Percentiles rank a stretch among this genome's conserved stretches.
phyloP scores from a whole-genome alignment of 202 grass and related monocot genomes.

The Setaria italica region DNA sequence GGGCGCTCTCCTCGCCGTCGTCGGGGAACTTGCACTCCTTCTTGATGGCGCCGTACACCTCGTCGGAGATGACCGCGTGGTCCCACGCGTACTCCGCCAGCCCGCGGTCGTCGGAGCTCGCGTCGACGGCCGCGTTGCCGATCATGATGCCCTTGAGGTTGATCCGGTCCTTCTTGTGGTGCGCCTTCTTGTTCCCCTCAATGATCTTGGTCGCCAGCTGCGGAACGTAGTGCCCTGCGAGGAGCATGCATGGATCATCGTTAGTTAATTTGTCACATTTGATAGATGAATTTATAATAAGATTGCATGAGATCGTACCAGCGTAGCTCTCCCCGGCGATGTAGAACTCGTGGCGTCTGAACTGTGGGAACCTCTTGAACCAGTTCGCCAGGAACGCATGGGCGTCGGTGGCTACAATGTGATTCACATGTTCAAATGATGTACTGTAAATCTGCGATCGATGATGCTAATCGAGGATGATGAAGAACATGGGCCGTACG shows the following conservation, averaged over 20 bases:
- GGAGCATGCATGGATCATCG: neutral
- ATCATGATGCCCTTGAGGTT: slow-evolving; percentile 66
- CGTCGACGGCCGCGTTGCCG: slow-evolving; percentile 56
- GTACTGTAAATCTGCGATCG: no score
- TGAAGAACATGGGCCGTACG: neutral
- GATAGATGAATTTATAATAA: neutral
- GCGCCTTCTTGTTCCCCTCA: slow-evolving; percentile 40
- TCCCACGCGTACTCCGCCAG: slow-evolving; percentile 66
- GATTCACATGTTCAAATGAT: neutral
- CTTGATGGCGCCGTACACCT: slow-evolving; percentile 35
- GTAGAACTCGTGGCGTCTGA: slow-evolving; percentile 64
- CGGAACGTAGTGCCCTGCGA: slow-evolving; percentile 56
- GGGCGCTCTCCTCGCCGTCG: neutral
- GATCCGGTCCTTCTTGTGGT: slow-evolving; percentile 30
- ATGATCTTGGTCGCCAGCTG: slow-evolving; percentile 46
- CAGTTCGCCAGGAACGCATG: slow-evolving; percentile 60
- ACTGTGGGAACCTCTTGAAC: slow-evolving; percentile 76
- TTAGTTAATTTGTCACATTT: neutral
- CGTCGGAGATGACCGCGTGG: slow-evolving; percentile 64
- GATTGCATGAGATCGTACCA: neutral
- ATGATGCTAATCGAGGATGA: neutral
- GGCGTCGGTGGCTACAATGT: slow-evolving; percentile 35
- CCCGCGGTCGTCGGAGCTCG: slow-evolving; percentile 56
- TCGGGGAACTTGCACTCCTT: slow-evolving; percentile 36
- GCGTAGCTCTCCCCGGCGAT: slow-evolving; percentile 59